phyloP scores from a whole-genome alignment of 2,329 filamentous ascomycete genomes.

The Fusarium virguliforme region DNA sequence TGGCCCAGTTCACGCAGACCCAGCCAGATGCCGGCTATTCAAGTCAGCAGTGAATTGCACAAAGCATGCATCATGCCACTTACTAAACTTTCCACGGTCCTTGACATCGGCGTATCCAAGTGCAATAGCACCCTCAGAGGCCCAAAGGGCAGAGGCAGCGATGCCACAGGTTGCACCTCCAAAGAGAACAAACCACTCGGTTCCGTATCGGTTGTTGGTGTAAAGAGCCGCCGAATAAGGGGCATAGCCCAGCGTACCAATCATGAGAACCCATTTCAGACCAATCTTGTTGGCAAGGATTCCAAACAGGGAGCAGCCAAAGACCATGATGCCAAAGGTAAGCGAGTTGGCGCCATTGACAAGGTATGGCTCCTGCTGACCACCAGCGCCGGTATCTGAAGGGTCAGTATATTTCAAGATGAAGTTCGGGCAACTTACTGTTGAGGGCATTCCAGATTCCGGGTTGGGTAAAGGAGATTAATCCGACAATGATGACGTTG shows the following conservation, averaged over 20 bases:
- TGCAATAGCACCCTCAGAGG: slow-evolving; percentile 66
- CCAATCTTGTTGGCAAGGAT: slow-evolving; percentile 67
- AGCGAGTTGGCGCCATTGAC: slow-evolving; percentile 50
- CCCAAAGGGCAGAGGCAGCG: slow-evolving; percentile 68
- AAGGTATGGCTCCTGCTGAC: slow-evolving; percentile 67
- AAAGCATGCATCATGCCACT: background rate
- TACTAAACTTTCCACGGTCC: slow-evolving; percentile 63
- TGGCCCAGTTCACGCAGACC: slow-evolving; percentile 68
- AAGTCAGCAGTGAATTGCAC: background rate
- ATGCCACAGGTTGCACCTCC: slow-evolving; percentile 66
- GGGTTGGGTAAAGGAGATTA: slow-evolving; percentile 67
- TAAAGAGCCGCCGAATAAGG: slow-evolving; percentile 66
- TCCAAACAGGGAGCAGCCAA: slow-evolving; percentile 60
- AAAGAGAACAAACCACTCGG: slow-evolving; percentile 67
- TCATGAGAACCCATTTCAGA: slow-evolving; percentile 62
- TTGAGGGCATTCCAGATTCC: slow-evolving; percentile 72
- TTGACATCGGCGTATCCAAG: slow-evolving; percentile 65
- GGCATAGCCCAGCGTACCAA: slow-evolving; percentile 66
- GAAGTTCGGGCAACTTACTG: slow-evolving; percentile 35
- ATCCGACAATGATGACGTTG: slow-evolving; percentile 68
- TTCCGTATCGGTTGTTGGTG: slow-evolving; percentile 67
- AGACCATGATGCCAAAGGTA: slow-evolving; percentile 61
- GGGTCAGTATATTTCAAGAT: background rate
- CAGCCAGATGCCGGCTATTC: slow-evolving; percentile 66
- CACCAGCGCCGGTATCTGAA: slow-evolving; percentile 66